phyloP scores from a whole-genome alignment of 768 basidiomycete genomes.

The Cystobasidium tubakii region DNA sequence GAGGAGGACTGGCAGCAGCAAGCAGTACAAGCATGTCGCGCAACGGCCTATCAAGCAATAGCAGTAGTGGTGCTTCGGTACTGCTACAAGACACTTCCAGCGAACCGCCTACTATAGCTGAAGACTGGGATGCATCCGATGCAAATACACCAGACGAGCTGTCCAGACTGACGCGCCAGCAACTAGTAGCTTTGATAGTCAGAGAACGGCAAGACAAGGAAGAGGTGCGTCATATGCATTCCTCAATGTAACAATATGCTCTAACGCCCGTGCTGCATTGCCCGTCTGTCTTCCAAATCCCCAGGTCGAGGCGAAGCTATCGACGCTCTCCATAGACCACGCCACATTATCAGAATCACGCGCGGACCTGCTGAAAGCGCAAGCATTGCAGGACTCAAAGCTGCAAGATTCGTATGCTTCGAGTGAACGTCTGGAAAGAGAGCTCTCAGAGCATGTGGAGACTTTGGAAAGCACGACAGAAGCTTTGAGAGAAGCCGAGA shows the following conservation, averaged over 20 bases:
- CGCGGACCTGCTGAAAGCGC: not conserved
- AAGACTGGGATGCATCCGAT: not conserved
- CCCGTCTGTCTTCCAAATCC: not conserved
- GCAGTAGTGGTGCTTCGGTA: slow-evolving; percentile 2
- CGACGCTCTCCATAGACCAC: not conserved
- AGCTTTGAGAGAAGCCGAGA: slow-evolving; percentile 8
- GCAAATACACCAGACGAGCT: slow-evolving; percentile 8
- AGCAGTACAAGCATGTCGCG: slow-evolving; percentile 5
- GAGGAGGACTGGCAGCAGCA: not conserved
- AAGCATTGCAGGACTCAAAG: not conserved
- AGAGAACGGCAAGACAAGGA: slow-evolving; percentile 16
- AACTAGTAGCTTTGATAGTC: slow-evolving; percentile 14
- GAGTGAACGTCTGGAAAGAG: slow-evolving; percentile 1
- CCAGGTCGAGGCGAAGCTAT: slow-evolving; percentile 4
- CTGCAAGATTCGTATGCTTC: slow-evolving; percentile 24
- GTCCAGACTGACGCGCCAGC: slow-evolving; percentile 22
- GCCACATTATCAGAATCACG: not conserved
- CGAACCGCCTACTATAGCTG: not conserved
- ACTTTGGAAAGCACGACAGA: not conserved
- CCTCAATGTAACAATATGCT: not conserved
- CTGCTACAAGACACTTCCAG: not conserved
- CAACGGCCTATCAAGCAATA: not conserved
- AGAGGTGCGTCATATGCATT: not conserved
- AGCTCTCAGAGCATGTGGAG: slow-evolving; percentile 25
- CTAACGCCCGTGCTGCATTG: not conserved